A percentile compares a stretch with the other conserved stretches of the same genome.
Conservation (phyloP, 139 green algal species). For the Desmodesmus armatus region DNA sequence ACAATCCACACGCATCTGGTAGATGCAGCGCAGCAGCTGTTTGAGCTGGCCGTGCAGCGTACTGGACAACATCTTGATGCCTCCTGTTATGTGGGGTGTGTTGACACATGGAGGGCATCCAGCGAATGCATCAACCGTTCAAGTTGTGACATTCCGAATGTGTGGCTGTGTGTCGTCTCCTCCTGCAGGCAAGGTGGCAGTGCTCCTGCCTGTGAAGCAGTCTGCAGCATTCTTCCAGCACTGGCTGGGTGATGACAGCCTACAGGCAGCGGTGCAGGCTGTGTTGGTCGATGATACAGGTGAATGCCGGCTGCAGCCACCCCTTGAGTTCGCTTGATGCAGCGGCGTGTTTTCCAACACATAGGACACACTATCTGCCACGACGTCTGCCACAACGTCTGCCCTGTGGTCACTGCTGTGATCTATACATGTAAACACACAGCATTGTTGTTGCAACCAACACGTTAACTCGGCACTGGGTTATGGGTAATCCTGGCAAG, state of each 20-base stretch:
- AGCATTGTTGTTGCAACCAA: too few relatives aligned
- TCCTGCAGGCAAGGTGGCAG: constrained; percentile 18
- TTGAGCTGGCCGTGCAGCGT: background rate
- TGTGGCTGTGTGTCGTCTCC: background rate
- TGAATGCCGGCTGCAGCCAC: background rate
- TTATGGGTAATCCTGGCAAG: too few relatives aligned
- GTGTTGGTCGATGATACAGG: constrained; percentile 52
- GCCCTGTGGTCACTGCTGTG: too few relatives aligned
- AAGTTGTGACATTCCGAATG: background rate
- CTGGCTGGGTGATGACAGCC: background rate
- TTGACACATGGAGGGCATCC: too few relatives aligned
- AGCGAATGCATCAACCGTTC: too few relatives aligned
- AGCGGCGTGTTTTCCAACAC: too few relatives aligned
- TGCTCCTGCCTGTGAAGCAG: constrained; percentile 42
- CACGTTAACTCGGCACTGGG: too few relatives aligned
- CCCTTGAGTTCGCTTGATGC: too few relatives aligned
- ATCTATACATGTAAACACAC: too few relatives aligned
- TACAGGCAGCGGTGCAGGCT: constrained; percentile 13
- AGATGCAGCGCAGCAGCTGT: background rate
- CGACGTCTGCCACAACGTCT: too few relatives aligned
- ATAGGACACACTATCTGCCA: too few relatives aligned
- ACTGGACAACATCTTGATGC: background rate
- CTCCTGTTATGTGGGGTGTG: background rate
- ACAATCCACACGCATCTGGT: too few relatives aligned
- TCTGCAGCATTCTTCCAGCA: constrained; percentile 44